phyloP scores from a whole-genome alignment of 73 alveolate species.

The Uronychia binucleata region DNA sequence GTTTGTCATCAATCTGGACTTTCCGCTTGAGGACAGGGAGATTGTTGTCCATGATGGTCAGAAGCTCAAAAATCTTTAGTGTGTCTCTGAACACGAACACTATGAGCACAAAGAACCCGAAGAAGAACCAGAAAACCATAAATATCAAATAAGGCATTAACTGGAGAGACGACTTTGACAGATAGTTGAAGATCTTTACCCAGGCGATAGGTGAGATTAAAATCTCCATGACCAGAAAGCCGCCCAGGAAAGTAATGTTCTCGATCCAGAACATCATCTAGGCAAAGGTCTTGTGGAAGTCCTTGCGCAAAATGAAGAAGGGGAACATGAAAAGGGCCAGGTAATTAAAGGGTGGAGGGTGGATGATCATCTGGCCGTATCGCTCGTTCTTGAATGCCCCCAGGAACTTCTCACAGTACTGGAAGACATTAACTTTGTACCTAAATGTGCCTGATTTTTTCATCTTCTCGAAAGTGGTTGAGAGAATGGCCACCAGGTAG shows the following conservation, averaged over 20 bases:
- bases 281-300: conserved; percentile 13
- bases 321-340: background rate
- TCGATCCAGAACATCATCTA: conserved; percentile 57
- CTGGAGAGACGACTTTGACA: background rate
- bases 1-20: background rate
- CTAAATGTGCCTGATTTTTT: background rate
- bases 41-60: background rate
- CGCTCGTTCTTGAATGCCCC: background rate
- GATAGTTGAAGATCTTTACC: conserved; percentile 14
- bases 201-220: conserved; percentile 22
- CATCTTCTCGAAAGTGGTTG: background rate
- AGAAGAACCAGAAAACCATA: conserved; percentile 1
- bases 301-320: conserved; percentile 1
- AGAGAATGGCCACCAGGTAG: background rate
- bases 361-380: background rate
- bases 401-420: background rate
- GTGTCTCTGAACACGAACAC: conserved; percentile 8
- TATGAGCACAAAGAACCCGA: conserved; percentile 3
- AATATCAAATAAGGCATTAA: conserved; percentile 2
- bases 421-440: background rate
- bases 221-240: conserved; percentile 7
- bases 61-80: background rate
- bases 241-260: conserved; percentile 17
- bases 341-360: background rate
- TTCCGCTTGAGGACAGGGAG: background rate